Evolutionary conservation across 805 yeast genomes (phyloP).

Genomic region (Kazachstania taianensis): DNA sequence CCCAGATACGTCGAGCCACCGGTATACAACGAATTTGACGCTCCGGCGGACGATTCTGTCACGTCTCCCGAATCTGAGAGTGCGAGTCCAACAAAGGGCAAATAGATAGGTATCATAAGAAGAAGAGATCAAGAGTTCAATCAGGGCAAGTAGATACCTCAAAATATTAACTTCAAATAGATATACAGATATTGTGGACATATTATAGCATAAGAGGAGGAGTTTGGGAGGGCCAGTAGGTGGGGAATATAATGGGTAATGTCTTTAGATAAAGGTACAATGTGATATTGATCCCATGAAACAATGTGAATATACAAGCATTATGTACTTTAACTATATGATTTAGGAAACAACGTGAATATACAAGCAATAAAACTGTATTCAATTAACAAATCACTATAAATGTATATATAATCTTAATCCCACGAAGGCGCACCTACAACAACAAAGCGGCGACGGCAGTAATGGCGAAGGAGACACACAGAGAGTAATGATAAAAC

Average conservation of each 20-base stretch:
- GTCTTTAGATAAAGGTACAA: too few species aligned
- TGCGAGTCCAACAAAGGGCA: background rate
- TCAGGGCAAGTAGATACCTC: too few species aligned
- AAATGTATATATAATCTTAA: too few species aligned
- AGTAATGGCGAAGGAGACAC: background rate
- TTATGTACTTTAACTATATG: too few species aligned
- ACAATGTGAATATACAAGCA: too few species aligned
- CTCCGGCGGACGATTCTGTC: background rate
- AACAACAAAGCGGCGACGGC: too few species aligned
- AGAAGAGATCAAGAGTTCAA: background rate
- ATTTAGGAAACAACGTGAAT: background rate
- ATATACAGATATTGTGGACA: background rate
- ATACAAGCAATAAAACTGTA: background rate
- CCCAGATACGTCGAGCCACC: constrained; percentile 26
- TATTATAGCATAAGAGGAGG: too few species aligned
- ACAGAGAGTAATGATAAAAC: background rate
- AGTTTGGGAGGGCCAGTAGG: too few species aligned
- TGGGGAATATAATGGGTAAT: too few species aligned
- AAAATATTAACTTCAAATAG: background rate
- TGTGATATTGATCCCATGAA: too few species aligned
- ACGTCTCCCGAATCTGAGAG: background rate
- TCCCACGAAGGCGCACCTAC: too few species aligned
- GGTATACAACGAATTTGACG: constrained; percentile 11
- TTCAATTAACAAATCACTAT: background rate
- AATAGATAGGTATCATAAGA: background rate